Evolutionary conservation across 306 rosid genomes (phyloP).

Genomic region (Cyamopsis tetragonoloba): DNA sequence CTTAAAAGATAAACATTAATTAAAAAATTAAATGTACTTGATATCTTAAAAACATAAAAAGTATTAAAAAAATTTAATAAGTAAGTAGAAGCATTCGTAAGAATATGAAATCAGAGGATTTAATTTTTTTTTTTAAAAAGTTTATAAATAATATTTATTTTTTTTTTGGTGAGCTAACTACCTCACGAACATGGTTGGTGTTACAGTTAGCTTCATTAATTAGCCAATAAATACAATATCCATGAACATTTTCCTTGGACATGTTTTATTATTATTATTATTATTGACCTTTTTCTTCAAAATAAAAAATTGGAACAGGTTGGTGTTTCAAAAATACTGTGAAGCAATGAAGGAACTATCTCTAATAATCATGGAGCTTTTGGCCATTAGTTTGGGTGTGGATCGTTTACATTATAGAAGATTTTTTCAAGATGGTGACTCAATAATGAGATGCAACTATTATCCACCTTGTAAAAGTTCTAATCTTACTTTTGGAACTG

Average conservation of each 20-base stretch:
- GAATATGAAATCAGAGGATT: no score
- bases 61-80: no score
- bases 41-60: no score
- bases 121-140: no score
- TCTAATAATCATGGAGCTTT: conserved; percentile 54
- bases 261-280: background rate
- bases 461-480: conserved; percentile 65
- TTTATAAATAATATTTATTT: no score
- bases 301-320: conserved; percentile 35
- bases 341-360: conserved; percentile 56
- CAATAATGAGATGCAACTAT: conserved; percentile 77
- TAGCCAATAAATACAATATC: background rate
- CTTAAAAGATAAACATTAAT: no score
- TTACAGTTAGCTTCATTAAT: background rate
- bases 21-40: no score
- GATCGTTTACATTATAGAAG: conserved; percentile 41
- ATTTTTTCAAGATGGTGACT: conserved; percentile 60
- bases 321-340: conserved; percentile 65
- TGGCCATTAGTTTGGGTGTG: conserved; percentile 65
- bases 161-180: no score
- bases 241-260: background rate
- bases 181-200: no score
- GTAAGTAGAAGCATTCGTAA: no score
- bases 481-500: conserved; percentile 63
- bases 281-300: no score